Conservation (phyloP, 805 yeast genomes). For the Millerozyma miso region DNA sequence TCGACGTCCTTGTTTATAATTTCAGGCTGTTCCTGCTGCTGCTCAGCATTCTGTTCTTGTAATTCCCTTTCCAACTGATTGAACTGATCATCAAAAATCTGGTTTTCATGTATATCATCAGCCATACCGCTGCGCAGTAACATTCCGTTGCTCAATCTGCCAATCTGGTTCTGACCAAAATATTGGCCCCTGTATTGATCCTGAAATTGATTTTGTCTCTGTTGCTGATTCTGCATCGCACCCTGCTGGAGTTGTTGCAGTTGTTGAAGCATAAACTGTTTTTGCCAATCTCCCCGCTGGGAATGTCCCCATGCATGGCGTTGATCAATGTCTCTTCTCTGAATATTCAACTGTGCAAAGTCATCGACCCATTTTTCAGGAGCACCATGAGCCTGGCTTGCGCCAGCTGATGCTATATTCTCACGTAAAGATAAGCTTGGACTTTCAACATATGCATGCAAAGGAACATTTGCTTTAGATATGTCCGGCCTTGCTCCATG, state of each 20-base stretch:
- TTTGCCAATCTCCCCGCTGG: slow-evolving; percentile 18
- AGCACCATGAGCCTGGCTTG: background rate
- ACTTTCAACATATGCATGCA: background rate
- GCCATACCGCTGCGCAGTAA: too few species aligned
- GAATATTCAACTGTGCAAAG: slow-evolving; percentile 20
- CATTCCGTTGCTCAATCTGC: slow-evolving; percentile 25
- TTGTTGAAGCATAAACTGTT: slow-evolving; percentile 19
- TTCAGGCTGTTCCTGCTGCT: slow-evolving; percentile 6
- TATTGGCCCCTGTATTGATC: background rate
- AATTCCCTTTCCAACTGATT: slow-evolving; percentile 28
- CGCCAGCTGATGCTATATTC: background rate
- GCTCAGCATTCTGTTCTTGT: slow-evolving; percentile 8
- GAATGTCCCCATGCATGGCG: slow-evolving; percentile 2
- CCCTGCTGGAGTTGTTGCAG: slow-evolving; percentile 10
- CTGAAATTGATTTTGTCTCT: background rate
- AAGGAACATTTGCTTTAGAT: background rate
- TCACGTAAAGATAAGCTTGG: slow-evolving; percentile 4
- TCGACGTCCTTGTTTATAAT: slow-evolving; percentile 15
- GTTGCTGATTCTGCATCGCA: slow-evolving; percentile 5
- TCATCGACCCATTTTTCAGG: slow-evolving; percentile 26
- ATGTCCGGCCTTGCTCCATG: slow-evolving; percentile 2
- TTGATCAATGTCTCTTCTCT: slow-evolving; percentile 4
- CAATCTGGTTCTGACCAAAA: slow-evolving; percentile 5
- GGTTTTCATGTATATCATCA: slow-evolving; percentile 22
- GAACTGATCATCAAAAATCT: slow-evolving; percentile 28